These are phyloP conservation scores for Croton setiger DNA, from an alignment of 441 rosid species.

Conservation along the genomic window DNA sequence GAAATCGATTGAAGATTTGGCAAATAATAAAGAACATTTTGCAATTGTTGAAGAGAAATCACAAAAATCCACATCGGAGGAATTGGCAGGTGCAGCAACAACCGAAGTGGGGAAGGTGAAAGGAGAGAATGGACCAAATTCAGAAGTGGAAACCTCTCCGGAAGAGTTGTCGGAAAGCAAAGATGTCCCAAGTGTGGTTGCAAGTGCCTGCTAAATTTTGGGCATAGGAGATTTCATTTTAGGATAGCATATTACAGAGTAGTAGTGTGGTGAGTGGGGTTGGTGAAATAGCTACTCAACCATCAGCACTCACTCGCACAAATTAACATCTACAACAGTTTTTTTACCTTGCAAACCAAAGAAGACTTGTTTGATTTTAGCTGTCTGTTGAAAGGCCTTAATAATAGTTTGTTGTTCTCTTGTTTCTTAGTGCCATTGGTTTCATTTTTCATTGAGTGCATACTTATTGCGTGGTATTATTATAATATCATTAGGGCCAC, in stretches of 20 bases:
- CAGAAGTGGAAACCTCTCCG: conserved; percentile 22
- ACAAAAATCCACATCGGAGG: conserved; percentile 22
- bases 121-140: conserved; percentile 35
- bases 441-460: too few species aligned
- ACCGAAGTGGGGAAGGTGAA: conserved; percentile 24
- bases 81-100: conserved; percentile 12
- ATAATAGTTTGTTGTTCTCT: not conserved
- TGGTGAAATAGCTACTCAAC: conserved; percentile 7
- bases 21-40: conserved; percentile 22
- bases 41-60: conserved; percentile 16
- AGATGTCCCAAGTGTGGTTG: conserved; percentile 28
- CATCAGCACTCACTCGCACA: not conserved
- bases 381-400: too few species aligned
- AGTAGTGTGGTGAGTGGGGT: conserved; percentile 1
- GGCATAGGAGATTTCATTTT: not conserved
- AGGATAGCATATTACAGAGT: conserved; percentile 10
- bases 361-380: not conserved
- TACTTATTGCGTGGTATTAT: too few species aligned
- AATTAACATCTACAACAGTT: not conserved
- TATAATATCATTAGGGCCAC: too few species aligned
- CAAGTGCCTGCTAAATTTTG: conserved; percentile 45
- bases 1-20: conserved; percentile 20
- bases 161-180: conserved; percentile 24
- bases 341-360: not conserved
- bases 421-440: not conserved